Percentiles rank a stretch among this genome's conserved stretches.
phyloP scores from a whole-genome alignment of 1,139 yeast genomes.

The Debaryomyces coudertii region DNA sequence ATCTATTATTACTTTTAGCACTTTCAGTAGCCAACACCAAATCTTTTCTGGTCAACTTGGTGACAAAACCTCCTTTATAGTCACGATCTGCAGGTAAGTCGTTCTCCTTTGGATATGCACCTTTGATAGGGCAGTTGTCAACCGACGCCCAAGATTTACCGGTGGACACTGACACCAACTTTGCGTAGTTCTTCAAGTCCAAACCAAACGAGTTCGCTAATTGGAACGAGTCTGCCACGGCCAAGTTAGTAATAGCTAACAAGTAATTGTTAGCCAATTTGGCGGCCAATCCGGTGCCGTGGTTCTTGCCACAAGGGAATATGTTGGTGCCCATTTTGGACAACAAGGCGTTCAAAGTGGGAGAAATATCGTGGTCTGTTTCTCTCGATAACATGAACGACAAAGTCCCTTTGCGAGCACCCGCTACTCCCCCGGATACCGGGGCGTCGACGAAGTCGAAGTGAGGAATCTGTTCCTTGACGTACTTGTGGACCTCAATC shows the following conservation, averaged over 20 bases:
- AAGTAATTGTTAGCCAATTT: conserved; percentile 62
- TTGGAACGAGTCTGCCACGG: conserved; percentile 63
- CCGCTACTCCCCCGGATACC: conserved; percentile 64
- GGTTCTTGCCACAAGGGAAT: conserved; percentile 55
- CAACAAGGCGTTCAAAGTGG: conserved; percentile 34
- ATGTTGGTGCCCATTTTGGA: conserved; percentile 55
- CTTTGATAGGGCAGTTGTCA: conserved; percentile 62
- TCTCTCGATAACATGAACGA: conserved; percentile 60
- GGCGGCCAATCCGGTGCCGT: conserved; percentile 63
- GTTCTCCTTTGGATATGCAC: conserved; percentile 47
- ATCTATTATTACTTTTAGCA: conserved; percentile 41
- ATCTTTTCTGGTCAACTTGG: conserved; percentile 59
- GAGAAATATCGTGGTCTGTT: conserved; percentile 29
- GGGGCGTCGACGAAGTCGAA: conserved; percentile 60
- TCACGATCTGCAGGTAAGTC: conserved; percentile 51
- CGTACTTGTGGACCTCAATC: conserved; percentile 40
- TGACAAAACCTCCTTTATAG: conserved; percentile 57
- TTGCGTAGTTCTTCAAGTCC: conserved; percentile 51
- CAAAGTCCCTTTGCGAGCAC: conserved; percentile 58
- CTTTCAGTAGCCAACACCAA: conserved; percentile 57
- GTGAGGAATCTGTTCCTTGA: conserved; percentile 33
- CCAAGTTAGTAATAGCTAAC: conserved; percentile 60
- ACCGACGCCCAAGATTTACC: conserved; percentile 66
- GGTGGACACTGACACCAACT: conserved; percentile 58
- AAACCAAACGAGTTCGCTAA: conserved; percentile 59